Percentiles rank a stretch among this genome's conserved stretches.
Conservation (phyloP, 1,139 yeast species). For the Geotrichum europaeum region DNA sequence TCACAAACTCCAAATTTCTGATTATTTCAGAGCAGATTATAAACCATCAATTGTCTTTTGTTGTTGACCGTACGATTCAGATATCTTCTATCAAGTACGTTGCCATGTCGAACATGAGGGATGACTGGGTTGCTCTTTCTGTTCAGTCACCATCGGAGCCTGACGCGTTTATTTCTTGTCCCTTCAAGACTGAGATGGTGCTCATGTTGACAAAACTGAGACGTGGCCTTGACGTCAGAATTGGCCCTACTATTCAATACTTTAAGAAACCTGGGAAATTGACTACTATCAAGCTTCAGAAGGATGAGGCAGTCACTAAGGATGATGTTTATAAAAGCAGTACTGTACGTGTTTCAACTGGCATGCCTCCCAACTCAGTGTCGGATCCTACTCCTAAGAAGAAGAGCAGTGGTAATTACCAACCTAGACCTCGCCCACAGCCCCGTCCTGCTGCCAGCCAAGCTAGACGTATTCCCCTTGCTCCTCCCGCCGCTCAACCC, state of each 20-base stretch:
- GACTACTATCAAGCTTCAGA: conserved; percentile 64
- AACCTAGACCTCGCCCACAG: conserved; percentile 12
- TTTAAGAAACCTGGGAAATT: conserved; percentile 82
- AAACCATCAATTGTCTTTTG: conserved; percentile 65
- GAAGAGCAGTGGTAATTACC: conserved; percentile 27
- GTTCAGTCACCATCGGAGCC: conserved; percentile 49
- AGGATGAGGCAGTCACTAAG: conserved; percentile 48
- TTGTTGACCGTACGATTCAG: conserved; percentile 59
- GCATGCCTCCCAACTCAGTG: conserved; percentile 64
- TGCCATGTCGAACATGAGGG: conserved; percentile 70
- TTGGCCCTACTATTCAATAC: conserved; percentile 72
- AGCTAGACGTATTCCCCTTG: conserved; percentile 17
- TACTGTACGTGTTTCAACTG: conserved; percentile 73
- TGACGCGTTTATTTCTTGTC: conserved; percentile 73
- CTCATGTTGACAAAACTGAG: conserved; percentile 67
- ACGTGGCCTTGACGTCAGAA: conserved; percentile 52
- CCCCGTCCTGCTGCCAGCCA: conserved; percentile 20
- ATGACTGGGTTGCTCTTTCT: conserved; percentile 87
- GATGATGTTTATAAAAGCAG: conserved; percentile 85
- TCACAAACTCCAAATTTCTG: conserved; percentile 58
- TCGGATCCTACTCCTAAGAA: conserved; percentile 70
- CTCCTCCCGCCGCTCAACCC: conserved; percentile 18
- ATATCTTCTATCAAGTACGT: conserved; percentile 56
- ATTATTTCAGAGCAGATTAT: conserved; percentile 67
- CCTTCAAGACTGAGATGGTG: conserved; percentile 83